Conservation (phyloP, 1,284 basidiomycete species). For the Rhodotorula sp. region DNA sequence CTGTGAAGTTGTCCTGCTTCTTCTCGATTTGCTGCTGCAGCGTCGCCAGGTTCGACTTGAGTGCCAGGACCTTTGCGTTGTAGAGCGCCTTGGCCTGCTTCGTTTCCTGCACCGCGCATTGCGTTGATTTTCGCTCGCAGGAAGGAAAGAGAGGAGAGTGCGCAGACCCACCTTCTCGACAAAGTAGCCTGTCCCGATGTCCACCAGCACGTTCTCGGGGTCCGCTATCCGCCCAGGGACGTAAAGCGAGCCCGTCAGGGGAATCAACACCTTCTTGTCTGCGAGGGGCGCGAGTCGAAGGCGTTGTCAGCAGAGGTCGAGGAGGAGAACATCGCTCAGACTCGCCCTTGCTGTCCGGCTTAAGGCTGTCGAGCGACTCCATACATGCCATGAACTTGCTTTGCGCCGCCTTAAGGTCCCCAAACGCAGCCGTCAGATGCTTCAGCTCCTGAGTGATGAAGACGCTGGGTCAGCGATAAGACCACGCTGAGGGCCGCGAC, state of each 20-base stretch:
- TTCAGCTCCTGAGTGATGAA: constrained; percentile 68
- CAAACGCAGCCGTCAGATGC: constrained; percentile 87
- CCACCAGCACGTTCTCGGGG: constrained; percentile 82
- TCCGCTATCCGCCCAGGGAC: constrained; percentile 87
- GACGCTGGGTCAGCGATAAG: neutral
- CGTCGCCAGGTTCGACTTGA: constrained; percentile 63
- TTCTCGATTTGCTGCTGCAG: constrained; percentile 80
- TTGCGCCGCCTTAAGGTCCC: constrained; percentile 88
- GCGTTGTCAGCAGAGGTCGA: neutral
- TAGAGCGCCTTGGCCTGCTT: constrained; percentile 43
- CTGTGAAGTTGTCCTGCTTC: constrained; percentile 65
- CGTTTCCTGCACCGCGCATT: constrained; percentile 23
- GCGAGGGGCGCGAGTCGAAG: neutral
- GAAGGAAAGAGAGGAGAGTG: neutral
- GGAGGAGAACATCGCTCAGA: no score
- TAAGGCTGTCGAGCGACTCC: constrained; percentile 75
- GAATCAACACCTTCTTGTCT: constrained; percentile 83
- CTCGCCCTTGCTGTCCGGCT: constrained; percentile 68
- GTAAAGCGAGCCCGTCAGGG: constrained; percentile 90
- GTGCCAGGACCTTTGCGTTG: constrained; percentile 40
- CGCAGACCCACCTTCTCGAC: constrained; percentile 72
- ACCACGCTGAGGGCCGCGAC: neutral
- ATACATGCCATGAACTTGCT: constrained; percentile 86
- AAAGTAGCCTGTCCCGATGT: constrained; percentile 95
- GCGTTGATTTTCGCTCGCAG: neutral